Evolutionary conservation across 2,329 filamentous ascomycete species (phyloP).

Genomic region (Exophiala sp.): DNA sequence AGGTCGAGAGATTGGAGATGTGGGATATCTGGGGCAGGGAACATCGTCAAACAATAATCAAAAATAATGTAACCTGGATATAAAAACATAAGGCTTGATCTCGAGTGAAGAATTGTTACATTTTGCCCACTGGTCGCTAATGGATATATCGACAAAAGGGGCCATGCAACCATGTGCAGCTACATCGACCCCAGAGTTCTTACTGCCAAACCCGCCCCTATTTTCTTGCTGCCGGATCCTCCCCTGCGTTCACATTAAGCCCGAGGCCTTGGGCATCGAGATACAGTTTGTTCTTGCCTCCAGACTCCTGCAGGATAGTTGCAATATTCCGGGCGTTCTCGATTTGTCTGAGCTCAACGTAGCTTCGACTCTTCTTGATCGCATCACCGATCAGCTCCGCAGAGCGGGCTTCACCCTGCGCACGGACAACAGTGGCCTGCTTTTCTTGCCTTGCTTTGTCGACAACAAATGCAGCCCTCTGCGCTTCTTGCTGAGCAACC

Average conservation of each 20-base stretch:
- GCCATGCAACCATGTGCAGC: slow-evolving; percentile 1
- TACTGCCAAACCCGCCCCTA: background rate
- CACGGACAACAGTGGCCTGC: slow-evolving; percentile 96
- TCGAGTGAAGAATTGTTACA: slow-evolving; percentile 29
- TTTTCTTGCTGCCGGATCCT: slow-evolving; percentile 15
- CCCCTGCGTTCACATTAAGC: slow-evolving; percentile 63
- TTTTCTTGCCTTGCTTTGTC: slow-evolving; percentile 99
- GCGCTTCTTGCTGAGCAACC: slow-evolving; percentile 80
- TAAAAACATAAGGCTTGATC: background rate
- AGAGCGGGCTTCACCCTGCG: slow-evolving; percentile 96
- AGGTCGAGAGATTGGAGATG: background rate
- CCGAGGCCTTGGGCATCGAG: slow-evolving; percentile 86
- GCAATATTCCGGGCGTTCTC: slow-evolving; percentile 92
- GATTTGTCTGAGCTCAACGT: slow-evolving; percentile 95
- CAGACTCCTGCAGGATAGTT: slow-evolving; percentile 74
- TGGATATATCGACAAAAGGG: slow-evolving; percentile 9
- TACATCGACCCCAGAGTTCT: slow-evolving; percentile 1
- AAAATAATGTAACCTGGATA: background rate
- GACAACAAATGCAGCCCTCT: slow-evolving; percentile 93
- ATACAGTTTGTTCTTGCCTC: slow-evolving; percentile 87
- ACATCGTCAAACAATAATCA: background rate
- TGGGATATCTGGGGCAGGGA: background rate
- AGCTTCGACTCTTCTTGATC: slow-evolving; percentile 98
- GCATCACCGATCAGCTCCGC: slow-evolving; percentile 97
- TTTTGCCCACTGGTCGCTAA: slow-evolving; percentile 19